phyloP scores from a whole-genome alignment of 2,329 filamentous ascomycete genomes.

The Cadophora luteo-olivacea region DNA sequence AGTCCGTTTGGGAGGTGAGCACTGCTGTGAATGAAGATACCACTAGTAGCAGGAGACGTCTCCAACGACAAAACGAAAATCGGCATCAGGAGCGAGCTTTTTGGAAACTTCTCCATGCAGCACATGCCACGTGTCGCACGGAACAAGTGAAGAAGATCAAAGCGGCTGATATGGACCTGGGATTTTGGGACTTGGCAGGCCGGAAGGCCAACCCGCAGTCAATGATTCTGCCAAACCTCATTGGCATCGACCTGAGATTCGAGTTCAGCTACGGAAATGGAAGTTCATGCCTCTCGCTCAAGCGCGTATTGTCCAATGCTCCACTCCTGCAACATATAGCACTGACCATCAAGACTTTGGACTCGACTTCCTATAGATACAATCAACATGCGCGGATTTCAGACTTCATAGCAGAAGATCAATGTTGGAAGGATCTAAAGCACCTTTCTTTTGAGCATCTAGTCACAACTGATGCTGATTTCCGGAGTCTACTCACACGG shows the following conservation, averaged over 20 bases:
- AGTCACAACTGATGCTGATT: not conserved
- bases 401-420: not conserved
- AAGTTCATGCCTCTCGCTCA: not conserved
- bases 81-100: not conserved
- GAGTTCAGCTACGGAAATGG: not conserved
- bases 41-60: not conserved
- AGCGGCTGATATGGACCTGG: not conserved
- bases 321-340: not conserved
- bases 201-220: too few species aligned
- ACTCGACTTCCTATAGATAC: not conserved
- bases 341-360: not conserved
- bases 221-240: not conserved
- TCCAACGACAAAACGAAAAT: not conserved
- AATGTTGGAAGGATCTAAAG: not conserved
- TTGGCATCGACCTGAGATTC: not conserved
- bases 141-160: not conserved
- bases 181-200: not conserved
- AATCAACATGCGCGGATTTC: not conserved
- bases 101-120: not conserved
- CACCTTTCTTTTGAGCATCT: conserved; percentile 3
- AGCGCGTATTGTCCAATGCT: not conserved
- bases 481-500: not conserved
- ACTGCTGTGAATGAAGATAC: not conserved
- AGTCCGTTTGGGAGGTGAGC: not conserved
- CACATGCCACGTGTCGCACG: not conserved